Conservation (phyloP, 306 rosid genomes). For the Carpinus viminea region DNA sequence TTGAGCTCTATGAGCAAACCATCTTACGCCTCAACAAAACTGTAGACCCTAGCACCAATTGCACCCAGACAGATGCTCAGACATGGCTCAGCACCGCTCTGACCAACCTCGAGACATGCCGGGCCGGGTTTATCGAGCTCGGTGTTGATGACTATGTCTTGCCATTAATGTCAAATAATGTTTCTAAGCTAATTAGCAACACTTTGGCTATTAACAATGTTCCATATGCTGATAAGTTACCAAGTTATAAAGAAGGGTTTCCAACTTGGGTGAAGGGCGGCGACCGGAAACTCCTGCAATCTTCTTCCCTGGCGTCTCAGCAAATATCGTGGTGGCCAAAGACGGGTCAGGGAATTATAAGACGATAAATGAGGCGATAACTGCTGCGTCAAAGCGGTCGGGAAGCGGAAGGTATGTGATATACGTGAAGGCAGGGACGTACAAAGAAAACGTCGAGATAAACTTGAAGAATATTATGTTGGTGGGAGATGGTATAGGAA, state of each 20-base stretch:
- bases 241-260: slow-evolving; percentile 42
- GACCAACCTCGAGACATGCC: slow-evolving; percentile 78
- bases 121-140: slow-evolving; percentile 54
- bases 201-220: slow-evolving; percentile 58
- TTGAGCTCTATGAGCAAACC: slow-evolving; percentile 60
- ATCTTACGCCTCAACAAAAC: slow-evolving; percentile 52
- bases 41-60: slow-evolving; percentile 16
- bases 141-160: slow-evolving; percentile 39
- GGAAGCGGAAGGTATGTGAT: slow-evolving; percentile 71
- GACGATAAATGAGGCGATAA: slow-evolving; percentile 53
- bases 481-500: slow-evolving; percentile 85
- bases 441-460: slow-evolving; percentile 68
- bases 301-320: slow-evolving; percentile 53
- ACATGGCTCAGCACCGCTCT: slow-evolving; percentile 80
- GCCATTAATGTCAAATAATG: slow-evolving; percentile 59
- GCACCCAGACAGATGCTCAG: slow-evolving; percentile 51
- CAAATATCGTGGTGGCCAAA: slow-evolving; percentile 63
- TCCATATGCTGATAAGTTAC: slow-evolving; percentile 1
- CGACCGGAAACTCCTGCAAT: slow-evolving; percentile 61
- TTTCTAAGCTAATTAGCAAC: slow-evolving; percentile 59
- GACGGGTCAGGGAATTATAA: slow-evolving; percentile 75
- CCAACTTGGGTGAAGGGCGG: slow-evolving; percentile 79
- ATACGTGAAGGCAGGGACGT: slow-evolving; percentile 69
- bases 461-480: slow-evolving; percentile 59
- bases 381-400: slow-evolving; percentile 41